Evolutionary conservation across 257 asterid genomes (phyloP).

Genomic region (Leptodermis oblonga): DNA sequence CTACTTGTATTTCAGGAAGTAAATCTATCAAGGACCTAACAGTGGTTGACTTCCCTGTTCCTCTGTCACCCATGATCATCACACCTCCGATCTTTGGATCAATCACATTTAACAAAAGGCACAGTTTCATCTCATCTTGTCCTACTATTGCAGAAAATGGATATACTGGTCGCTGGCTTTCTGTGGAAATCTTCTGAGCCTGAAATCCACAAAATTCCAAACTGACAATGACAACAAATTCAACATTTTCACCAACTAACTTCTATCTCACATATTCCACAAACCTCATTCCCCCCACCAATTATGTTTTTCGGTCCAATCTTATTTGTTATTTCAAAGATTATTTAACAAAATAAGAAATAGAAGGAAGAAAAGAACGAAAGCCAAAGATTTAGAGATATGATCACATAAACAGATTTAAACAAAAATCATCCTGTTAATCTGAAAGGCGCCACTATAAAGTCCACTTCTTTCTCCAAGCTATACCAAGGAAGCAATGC

Average conservation of each 20-base stretch:
- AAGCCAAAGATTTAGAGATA: neutral
- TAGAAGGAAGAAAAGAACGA: neutral
- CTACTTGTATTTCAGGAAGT: slow-evolving; percentile 79
- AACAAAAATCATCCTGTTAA: neutral
- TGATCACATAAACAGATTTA: neutral
- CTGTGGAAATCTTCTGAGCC: slow-evolving; percentile 53
- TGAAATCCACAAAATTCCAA: slow-evolving; percentile 18
- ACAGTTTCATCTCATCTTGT: slow-evolving; percentile 93
- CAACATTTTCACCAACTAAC: too few relatives aligned
- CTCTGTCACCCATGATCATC: slow-evolving; percentile 97
- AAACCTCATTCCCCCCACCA: neutral
- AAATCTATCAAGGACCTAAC: slow-evolving; percentile 81
- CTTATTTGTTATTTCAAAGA: too few relatives aligned
- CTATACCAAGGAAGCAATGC: neutral
- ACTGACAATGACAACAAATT: neutral
- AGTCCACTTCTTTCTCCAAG: neutral
- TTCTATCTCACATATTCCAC: neutral
- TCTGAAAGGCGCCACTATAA: neutral
- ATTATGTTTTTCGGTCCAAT: neutral
- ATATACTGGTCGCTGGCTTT: slow-evolving; percentile 84
- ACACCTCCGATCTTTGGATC: slow-evolving; percentile 99
- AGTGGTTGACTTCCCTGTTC: slow-evolving; percentile 92
- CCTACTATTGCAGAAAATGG: slow-evolving; percentile 98
- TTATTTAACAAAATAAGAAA: too few relatives aligned
- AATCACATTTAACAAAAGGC: slow-evolving; percentile 76